Evolutionary conservation across 148 eudicot genomes (phyloP), one percentile per base, ranked within the genome.

Genomic region (Drosera capensis): DNA sequence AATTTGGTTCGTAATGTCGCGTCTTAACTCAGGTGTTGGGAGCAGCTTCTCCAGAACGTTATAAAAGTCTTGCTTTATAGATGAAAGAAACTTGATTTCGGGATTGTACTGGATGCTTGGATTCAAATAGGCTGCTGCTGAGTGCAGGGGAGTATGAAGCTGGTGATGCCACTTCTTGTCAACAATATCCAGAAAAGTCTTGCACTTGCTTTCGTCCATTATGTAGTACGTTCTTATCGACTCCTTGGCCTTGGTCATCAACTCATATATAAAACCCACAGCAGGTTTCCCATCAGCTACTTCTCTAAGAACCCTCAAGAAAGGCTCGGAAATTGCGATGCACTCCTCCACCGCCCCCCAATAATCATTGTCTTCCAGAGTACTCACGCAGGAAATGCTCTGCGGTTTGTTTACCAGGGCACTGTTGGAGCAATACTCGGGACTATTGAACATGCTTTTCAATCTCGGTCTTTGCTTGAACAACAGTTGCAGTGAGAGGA

Each of bases 151-250:
- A n/a, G 97, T 80, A 59, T 80, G 94, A 25, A 88, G 92, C 31
- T 73, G 75, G 55, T 73, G 72, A 60, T 66, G 81, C 97, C 94
- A 84, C 46, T 65, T 75, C 49, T 69, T 75, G 52, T 88, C 95
- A 5, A 84, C 97, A 57, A 88, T 80, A 56, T 88, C 97, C 43
- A 78, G 57, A 56, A 78, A 68, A 1, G 78, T 78, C 62, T 80
- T 88, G 59, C 97, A 84, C 59, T 88, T 88, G 29, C 77, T 56
- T 64, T 88, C 97, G 58, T 88, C 97, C 97, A 88, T 88, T 9
- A 88, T 88, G 55, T 80, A 88, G 55, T 88, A 88, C 5, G 97
- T 84, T 60, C 95, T 56, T 30, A 88, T 80, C 0, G 97, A 88
- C 51, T 88, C 97, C 63, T 75, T 80, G 24, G 97, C 95, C 57